A percentile compares a stretch with the other conserved stretches of the same genome.
phyloP scores from a whole-genome alignment of 2,329 filamentous ascomycete genomes.

The Diplodia intermedia region DNA sequence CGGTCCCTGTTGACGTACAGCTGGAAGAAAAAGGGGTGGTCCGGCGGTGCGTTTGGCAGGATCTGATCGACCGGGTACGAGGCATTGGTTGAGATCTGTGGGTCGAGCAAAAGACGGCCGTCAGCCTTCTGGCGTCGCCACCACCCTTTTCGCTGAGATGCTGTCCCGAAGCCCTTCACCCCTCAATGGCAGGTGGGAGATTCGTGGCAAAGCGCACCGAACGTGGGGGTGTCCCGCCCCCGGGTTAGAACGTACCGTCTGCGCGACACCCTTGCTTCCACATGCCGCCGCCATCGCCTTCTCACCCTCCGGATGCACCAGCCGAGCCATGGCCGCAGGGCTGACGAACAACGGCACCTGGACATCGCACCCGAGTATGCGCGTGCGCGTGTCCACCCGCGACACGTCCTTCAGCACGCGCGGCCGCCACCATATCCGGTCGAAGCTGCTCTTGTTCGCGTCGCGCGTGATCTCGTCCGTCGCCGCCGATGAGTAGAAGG shows the following conservation, averaged over 20 bases:
- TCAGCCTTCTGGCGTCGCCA: background rate
- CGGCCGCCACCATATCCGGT: constrained; percentile 57
- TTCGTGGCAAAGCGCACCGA: background rate
- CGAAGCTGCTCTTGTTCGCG: constrained; percentile 52
- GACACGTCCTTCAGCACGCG: constrained; percentile 53
- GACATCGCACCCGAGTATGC: constrained; percentile 44
- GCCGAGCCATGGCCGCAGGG: constrained; percentile 47
- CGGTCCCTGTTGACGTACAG: constrained; percentile 67
- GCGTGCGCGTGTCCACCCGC: constrained; percentile 44
- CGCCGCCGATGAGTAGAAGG: constrained; percentile 58
- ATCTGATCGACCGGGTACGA: constrained; percentile 40
- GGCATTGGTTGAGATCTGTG: constrained; percentile 42
- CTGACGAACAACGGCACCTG: constrained; percentile 46
- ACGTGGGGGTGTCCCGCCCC: background rate
- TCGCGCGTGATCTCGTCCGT: constrained; percentile 58
- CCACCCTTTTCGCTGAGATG: background rate
- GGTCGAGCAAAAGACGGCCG: constrained; percentile 10
- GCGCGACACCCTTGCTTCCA: constrained; percentile 38
- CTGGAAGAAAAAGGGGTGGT: constrained; percentile 62
- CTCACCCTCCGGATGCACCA: constrained; percentile 50
- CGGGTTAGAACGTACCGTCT: constrained; percentile 38
- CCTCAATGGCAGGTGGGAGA: background rate
- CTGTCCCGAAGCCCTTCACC: background rate
- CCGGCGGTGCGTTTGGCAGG: constrained; percentile 27
- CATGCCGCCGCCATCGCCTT: constrained; percentile 45